phyloP scores from a whole-genome alignment of 1,284 basidiomycete species.

The Coniferiporia sulphurascens region DNA sequence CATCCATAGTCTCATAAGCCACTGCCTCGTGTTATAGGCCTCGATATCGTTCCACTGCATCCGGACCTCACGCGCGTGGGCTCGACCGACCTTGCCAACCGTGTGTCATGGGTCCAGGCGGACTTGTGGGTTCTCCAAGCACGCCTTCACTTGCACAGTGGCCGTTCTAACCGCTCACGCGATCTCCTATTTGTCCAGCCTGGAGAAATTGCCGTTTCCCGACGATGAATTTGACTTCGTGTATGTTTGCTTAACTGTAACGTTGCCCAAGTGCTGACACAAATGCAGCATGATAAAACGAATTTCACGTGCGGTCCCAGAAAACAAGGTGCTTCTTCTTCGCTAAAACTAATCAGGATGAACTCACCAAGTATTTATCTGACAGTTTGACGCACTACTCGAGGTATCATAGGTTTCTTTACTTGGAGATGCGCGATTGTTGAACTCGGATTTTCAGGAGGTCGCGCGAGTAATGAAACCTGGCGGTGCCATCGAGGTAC shows the following conservation, averaged over 20 bases:
- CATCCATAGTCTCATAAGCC: neutral
- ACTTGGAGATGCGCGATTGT: neutral
- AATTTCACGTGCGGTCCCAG: slow-evolving; percentile 65
- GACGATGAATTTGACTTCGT: slow-evolving; percentile 70
- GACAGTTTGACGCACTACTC: slow-evolving; percentile 57
- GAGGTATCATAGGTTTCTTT: slow-evolving; percentile 32
- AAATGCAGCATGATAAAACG: slow-evolving; percentile 54
- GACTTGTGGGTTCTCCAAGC: slow-evolving; percentile 47
- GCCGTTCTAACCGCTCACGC: too few relatives aligned
- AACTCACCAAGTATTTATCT: neutral
- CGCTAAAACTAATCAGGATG: neutral
- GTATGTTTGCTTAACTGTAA: slow-evolving; percentile 34
- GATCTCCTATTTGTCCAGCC: slow-evolving; percentile 32
- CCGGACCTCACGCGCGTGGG: slow-evolving; percentile 55
- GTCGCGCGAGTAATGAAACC: slow-evolving; percentile 63
- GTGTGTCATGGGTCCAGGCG: slow-evolving; percentile 63
- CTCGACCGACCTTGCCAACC: slow-evolving; percentile 46
- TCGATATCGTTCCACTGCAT: slow-evolving; percentile 65
- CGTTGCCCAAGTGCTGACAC: neutral
- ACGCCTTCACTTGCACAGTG: too few relatives aligned
- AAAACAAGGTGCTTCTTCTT: slow-evolving; percentile 49
- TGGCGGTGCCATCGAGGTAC: slow-evolving; percentile 59
- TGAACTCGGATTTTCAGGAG: slow-evolving; percentile 32
- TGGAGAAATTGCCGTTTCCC: slow-evolving; percentile 62
- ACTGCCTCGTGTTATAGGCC: slow-evolving; percentile 41